Percentiles rank a stretch among this genome's conserved stretches.
These are phyloP conservation scores for Oryza meridionalis DNA, from an alignment of 176 grass and related monocot genomes.

Conservation along the genomic window DNA sequence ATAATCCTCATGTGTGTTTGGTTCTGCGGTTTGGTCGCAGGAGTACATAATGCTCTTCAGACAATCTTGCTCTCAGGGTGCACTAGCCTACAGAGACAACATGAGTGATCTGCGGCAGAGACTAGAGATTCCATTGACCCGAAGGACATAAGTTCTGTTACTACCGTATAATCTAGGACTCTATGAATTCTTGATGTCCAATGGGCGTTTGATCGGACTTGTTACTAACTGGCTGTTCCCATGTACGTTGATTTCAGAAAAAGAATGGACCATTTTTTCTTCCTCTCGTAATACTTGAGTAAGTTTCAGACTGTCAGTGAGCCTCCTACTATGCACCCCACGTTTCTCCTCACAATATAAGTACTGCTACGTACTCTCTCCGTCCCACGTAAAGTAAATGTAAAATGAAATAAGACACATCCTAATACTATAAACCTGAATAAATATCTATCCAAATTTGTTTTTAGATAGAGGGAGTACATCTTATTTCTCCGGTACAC, in stretches of 20 bases:
- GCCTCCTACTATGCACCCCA: no score
- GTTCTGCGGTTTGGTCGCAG: not conserved
- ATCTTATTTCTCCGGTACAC: no score
- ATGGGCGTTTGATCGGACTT: not conserved
- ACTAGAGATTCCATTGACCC: constrained; percentile 43
- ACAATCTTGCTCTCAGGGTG: constrained; percentile 7
- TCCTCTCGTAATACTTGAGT: not conserved
- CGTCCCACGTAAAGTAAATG: no score
- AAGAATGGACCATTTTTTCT: not conserved
- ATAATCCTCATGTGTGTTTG: not conserved
- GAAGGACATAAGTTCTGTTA: not conserved
- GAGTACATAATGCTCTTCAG: not conserved
- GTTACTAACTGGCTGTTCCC: not conserved
- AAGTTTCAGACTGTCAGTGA: not conserved
- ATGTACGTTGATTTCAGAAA: not conserved
- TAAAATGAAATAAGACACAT: no score
- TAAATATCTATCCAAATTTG: no score
- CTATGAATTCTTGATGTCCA: not conserved
- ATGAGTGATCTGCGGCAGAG: not conserved
- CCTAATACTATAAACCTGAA: no score
- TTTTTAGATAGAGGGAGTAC: no score
- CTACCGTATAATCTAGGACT: not conserved
- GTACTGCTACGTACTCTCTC: no score
- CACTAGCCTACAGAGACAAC: constrained; percentile 21
- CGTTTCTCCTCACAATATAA: no score